These are phyloP conservation scores for Colletotrichum siamense DNA, from an alignment of 2,329 filamentous ascomycete species.

Conservation along the genomic window DNA sequence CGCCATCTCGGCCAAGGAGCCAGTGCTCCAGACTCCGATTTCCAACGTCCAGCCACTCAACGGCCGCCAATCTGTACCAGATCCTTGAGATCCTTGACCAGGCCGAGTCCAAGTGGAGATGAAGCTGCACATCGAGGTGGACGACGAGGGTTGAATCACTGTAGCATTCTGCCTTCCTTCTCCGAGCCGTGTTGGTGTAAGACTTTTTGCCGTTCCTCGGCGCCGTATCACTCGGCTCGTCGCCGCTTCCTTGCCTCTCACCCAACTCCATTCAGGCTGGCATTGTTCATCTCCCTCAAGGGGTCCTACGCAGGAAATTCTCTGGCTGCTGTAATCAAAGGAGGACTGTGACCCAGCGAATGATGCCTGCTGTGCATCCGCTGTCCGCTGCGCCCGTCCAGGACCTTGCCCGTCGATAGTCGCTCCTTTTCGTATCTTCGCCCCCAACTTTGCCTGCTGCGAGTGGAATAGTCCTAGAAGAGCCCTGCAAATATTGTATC, in stretches of 20 bases:
- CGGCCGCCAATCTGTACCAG: neutral
- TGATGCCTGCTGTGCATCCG: neutral
- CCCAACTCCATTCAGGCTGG: neutral
- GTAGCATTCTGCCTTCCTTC: neutral
- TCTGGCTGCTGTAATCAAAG: neutral
- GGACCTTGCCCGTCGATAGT: neutral
- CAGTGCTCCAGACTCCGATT: neutral
- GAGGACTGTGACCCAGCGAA: neutral
- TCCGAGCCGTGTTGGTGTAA: neutral
- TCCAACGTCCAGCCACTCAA: constrained; percentile 12
- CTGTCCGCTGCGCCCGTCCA: neutral
- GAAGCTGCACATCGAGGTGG: neutral
- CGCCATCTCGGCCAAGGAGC: constrained; percentile 5
- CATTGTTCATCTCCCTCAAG: constrained; percentile 15
- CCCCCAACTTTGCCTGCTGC: neutral
- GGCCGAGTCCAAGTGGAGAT: constrained; percentile 9
- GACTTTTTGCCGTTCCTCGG: neutral
- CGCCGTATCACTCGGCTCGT: neutral
- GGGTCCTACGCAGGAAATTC: neutral
- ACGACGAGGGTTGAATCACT: neutral
- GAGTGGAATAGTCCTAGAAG: neutral
- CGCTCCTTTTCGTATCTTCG: neutral
- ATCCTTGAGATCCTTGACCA: constrained; percentile 6
- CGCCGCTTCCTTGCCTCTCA: neutral
- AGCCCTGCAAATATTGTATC: constrained; percentile 2